Conservation (phyloP, 768 basidiomycete species). For the Cantharellus anzutake region DNA sequence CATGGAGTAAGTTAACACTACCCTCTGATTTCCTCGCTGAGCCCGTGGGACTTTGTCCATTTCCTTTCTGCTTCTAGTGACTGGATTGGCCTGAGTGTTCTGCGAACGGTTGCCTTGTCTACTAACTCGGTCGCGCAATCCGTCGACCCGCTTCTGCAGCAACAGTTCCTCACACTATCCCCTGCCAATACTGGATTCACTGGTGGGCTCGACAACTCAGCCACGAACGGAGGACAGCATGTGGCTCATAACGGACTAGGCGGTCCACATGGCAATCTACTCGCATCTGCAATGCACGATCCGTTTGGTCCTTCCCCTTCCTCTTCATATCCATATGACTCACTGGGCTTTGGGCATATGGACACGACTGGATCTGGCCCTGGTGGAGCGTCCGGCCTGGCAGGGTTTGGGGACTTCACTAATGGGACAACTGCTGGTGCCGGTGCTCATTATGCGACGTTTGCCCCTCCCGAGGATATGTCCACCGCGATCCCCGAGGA, state of each 20-base stretch:
- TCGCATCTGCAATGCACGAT: background rate
- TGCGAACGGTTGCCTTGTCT: conserved; percentile 70
- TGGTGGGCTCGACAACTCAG: background rate
- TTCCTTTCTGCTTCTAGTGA: conserved; percentile 30
- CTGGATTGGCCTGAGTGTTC: conserved; percentile 81
- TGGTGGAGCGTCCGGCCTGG: background rate
- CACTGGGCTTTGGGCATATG: background rate
- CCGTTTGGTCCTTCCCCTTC: background rate
- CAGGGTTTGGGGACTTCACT: background rate
- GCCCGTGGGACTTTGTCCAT: background rate
- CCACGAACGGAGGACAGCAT: background rate
- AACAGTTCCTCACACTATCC: conserved; percentile 69
- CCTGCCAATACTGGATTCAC: conserved; percentile 18
- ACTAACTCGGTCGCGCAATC: conserved; percentile 85
- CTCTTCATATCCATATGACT: background rate
- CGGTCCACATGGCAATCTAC: background rate
- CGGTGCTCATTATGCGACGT: too few species aligned
- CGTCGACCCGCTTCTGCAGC: conserved; percentile 81
- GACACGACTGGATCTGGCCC: background rate
- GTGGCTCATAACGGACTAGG: background rate
- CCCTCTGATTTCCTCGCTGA: background rate
- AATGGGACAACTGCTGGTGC: too few species aligned
- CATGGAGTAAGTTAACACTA: conserved; percentile 47
- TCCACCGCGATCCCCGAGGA: too few species aligned
- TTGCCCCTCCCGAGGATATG: too few species aligned